These are phyloP conservation scores for Chlamydomonas applanata DNA, from an alignment of 139 green algal species.

Conservation along the genomic window DNA sequence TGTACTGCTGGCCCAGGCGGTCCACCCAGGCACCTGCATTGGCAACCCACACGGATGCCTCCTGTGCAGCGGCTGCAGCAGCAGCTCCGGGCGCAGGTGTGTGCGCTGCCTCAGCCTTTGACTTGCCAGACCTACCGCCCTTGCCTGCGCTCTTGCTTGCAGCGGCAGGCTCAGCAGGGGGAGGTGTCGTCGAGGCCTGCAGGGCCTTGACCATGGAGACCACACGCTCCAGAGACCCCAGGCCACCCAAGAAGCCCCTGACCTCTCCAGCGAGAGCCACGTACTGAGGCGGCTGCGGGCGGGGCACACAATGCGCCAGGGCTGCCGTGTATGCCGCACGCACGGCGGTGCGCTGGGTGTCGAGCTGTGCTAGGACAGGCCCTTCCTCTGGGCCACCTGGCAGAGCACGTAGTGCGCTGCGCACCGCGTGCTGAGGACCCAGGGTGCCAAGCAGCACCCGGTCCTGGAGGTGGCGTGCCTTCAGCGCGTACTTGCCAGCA, in stretches of 20 bases:
- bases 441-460: slow-evolving; percentile 34
- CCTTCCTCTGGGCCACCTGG: slow-evolving; percentile 60
- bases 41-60: slow-evolving; percentile 42
- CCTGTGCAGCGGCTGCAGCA: slow-evolving; percentile 19
- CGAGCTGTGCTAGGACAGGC: slow-evolving; percentile 31
- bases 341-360: background rate
- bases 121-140: too few species aligned
- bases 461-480: slow-evolving; percentile 35
- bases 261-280: slow-evolving; percentile 50
- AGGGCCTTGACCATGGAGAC: slow-evolving; percentile 26
- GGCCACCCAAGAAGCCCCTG: slow-evolving; percentile 28
- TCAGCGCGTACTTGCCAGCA: slow-evolving; percentile 59
- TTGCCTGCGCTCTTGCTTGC: too few species aligned
- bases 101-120: too few species aligned
- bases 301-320: slow-evolving; percentile 55
- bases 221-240: slow-evolving; percentile 31
- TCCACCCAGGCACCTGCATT: slow-evolving; percentile 57
- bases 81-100: slow-evolving; percentile 1
- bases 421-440: slow-evolving; percentile 48
- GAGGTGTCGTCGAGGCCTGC: background rate
- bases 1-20: slow-evolving; percentile 52
- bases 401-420: slow-evolving; percentile 47
- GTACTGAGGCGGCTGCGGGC: slow-evolving; percentile 77
- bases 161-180: too few species aligned
- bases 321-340: slow-evolving; percentile 26